Evolutionary conservation across 257 asterid genomes (phyloP).

Genomic region (Solanum medicagineum): DNA sequence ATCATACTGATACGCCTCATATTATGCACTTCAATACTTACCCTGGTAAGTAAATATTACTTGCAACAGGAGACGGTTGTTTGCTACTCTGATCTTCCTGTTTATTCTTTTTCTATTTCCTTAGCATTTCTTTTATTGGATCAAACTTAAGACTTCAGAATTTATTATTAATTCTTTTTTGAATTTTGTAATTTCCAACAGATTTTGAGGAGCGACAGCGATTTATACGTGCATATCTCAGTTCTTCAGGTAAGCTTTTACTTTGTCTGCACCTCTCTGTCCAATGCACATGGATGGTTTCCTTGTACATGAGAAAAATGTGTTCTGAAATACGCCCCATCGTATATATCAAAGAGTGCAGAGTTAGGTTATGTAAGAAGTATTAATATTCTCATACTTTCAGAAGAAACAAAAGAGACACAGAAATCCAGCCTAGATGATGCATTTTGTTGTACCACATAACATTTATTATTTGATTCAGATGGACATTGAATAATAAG

Average conservation of each 20-base stretch:
- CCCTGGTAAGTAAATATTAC: constrained; percentile 44
- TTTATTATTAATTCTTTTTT: background rate
- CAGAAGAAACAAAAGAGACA: background rate
- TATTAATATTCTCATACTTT: background rate
- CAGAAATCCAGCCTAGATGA: background rate
- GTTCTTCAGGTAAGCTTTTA: constrained; percentile 46
- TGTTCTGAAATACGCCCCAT: background rate
- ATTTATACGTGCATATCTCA: constrained; percentile 51
- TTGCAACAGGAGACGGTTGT: background rate
- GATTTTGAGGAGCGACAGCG: constrained; percentile 62
- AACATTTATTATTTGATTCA: background rate
- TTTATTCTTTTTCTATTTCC: too few species aligned
- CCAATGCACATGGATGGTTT: background rate
- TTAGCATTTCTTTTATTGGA: background rate
- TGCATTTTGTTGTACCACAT: background rate
- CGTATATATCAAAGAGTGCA: background rate
- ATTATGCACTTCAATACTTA: constrained; percentile 62
- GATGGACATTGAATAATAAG: background rate
- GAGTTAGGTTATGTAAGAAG: background rate
- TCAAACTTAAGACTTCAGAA: background rate
- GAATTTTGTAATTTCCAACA: constrained; percentile 13
- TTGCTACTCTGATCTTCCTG: background rate
- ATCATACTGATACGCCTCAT: constrained; percentile 84
- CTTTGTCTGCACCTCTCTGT: constrained; percentile 2
- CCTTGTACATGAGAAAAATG: background rate